Percentiles rank a stretch among this genome's conserved stretches.
phyloP scores from a whole-genome alignment of 2,329 filamentous ascomycete species.

The Hortaea werneckii region DNA sequence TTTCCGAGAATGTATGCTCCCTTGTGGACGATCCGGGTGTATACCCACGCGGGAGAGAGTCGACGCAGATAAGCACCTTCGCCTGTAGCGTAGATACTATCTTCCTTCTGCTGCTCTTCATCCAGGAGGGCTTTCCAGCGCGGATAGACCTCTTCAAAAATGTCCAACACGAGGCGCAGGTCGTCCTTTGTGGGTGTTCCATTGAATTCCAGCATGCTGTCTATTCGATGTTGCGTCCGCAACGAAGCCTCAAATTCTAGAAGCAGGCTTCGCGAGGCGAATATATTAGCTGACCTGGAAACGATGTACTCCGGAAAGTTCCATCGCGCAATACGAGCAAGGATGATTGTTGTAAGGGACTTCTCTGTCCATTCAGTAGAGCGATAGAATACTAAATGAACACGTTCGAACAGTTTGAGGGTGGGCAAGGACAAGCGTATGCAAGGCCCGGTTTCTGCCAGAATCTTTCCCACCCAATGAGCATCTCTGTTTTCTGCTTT shows the following conservation, averaged over 20 bases:
- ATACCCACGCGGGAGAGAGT: constrained; percentile 85
- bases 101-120: constrained; percentile 71
- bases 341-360: constrained; percentile 85
- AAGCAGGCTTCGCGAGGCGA: constrained; percentile 61
- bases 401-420: constrained; percentile 79
- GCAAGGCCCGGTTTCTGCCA: constrained; percentile 68
- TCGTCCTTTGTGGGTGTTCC: constrained; percentile 57
- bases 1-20: constrained; percentile 67
- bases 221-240: constrained; percentile 69
- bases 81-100: constrained; percentile 64
- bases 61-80: constrained; percentile 83
- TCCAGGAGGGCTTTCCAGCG: constrained; percentile 66
- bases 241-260: constrained; percentile 86
- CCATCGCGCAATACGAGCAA: constrained; percentile 76
- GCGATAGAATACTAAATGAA: constrained; percentile 91
- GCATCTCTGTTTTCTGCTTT: constrained; percentile 53
- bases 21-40: constrained; percentile 88
- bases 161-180: constrained; percentile 56
- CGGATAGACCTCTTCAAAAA: constrained; percentile 65
- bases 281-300: constrained; percentile 81
- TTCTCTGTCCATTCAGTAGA: constrained; percentile 97
- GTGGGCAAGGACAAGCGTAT: constrained; percentile 65
- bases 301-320: constrained; percentile 90
- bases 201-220: constrained; percentile 70
- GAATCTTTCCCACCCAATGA: constrained; percentile 68